Percentiles rank a stretch among this genome's conserved stretches.
phyloP scores from a whole-genome alignment of 1,284 basidiomycete genomes.

The Xerocomus minutiporus region DNA sequence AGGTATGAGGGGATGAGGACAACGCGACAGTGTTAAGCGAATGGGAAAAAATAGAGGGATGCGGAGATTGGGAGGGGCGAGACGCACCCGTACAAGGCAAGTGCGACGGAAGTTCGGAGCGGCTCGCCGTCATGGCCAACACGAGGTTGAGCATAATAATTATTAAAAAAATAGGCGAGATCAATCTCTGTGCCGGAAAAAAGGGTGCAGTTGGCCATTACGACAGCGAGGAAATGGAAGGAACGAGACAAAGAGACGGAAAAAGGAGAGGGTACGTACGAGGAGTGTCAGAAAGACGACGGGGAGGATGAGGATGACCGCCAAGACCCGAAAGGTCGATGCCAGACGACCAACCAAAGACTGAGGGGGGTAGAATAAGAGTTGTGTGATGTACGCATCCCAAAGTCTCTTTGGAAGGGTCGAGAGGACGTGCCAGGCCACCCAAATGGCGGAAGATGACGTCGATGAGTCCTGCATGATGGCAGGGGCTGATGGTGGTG shows the following conservation, averaged over 20 bases:
- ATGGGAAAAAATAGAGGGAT: background rate
- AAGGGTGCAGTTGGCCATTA: constrained; percentile 8
- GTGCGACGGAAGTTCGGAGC: background rate
- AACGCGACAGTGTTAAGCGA: background rate
- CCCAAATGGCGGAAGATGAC: constrained; percentile 8
- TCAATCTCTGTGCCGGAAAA: background rate
- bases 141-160: background rate
- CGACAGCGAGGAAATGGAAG: constrained; percentile 10
- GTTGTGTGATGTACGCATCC: constrained; percentile 54
- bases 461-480: constrained; percentile 1
- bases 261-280: constrained; percentile 38
- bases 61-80: background rate
- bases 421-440: constrained; percentile 9
- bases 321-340: constrained; percentile 60
- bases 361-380: constrained; percentile 55
- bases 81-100: background rate
- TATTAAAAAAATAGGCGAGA: constrained; percentile 2
- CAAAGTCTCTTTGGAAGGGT: constrained; percentile 36
- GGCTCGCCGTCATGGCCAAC: background rate
- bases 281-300: constrained; percentile 60
- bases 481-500: background rate
- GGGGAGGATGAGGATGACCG: constrained; percentile 59
- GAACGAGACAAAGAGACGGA: background rate
- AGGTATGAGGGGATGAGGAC: constrained; percentile 1
- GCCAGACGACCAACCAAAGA: constrained; percentile 69